These are phyloP conservation scores for Clavispora fructus DNA, from an alignment of 805 yeast species.

Conservation along the genomic window DNA sequence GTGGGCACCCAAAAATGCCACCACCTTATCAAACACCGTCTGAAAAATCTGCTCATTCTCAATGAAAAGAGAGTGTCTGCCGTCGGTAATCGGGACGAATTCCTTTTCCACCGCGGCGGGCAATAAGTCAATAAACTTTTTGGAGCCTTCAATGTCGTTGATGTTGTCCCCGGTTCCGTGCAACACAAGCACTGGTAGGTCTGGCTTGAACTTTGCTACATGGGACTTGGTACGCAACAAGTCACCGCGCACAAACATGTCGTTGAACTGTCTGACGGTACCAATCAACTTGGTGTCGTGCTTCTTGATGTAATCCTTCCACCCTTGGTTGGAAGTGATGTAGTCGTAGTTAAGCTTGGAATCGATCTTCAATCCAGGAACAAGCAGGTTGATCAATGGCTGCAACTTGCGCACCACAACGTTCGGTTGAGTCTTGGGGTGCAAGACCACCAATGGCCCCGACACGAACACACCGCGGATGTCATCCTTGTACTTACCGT, in stretches of 20 bases:
- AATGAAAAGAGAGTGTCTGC: conserved; percentile 41
- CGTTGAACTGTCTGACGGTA: conserved; percentile 55
- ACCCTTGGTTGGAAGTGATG: conserved; percentile 45
- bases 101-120: conserved; percentile 30
- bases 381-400: conserved; percentile 30
- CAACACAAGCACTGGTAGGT: conserved; percentile 47
- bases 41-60: conserved; percentile 42
- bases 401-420: conserved; percentile 34
- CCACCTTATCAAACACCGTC: conserved; percentile 29
- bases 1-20: conserved; percentile 27
- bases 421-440: conserved; percentile 57
- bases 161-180: conserved; percentile 65
- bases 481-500: conserved; percentile 45
- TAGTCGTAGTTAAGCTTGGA: conserved; percentile 52
- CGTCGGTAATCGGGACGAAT: conserved; percentile 25
- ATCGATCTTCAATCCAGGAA: conserved; percentile 50
- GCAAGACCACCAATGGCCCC: conserved; percentile 58
- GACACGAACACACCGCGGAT: conserved; percentile 44
- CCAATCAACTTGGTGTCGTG: conserved; percentile 40
- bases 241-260: conserved; percentile 61
- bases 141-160: conserved; percentile 48
- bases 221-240: conserved; percentile 34
- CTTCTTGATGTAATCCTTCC: conserved; percentile 40
- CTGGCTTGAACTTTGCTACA: conserved; percentile 30
- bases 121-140: conserved; percentile 32